A percentile compares a stretch with the other conserved stretches of the same genome.
These are phyloP conservation scores for Sporopachydermia lactativora DNA, from an alignment of 805 yeast species.

Conservation along the genomic window DNA sequence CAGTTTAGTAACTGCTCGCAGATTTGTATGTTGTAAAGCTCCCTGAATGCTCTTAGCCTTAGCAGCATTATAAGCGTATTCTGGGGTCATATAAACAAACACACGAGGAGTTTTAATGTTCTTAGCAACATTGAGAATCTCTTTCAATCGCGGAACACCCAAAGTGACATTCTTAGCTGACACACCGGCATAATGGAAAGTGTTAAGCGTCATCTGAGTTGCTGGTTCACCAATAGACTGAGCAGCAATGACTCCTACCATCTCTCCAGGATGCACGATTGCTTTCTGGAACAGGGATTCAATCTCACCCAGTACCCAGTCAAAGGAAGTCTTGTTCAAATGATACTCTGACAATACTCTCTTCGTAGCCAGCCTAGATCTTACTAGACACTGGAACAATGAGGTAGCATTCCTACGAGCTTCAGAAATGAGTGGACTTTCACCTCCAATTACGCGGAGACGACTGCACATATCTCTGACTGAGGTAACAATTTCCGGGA, in stretches of 20 bases:
- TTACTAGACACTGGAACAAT: conserved; percentile 78
- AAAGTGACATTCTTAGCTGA: conserved; percentile 91
- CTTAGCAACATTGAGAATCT: conserved; percentile 95
- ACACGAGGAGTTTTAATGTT: conserved; percentile 98
- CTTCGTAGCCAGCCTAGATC: conserved; percentile 85
- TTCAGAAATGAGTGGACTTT: conserved; percentile 53
- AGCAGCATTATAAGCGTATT: conserved; percentile 77
- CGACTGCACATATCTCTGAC: conserved; percentile 57
- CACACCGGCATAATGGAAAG: conserved; percentile 98
- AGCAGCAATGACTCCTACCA: conserved; percentile 97
- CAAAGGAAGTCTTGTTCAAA: conserved; percentile 72
- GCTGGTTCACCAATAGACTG: conserved; percentile 98
- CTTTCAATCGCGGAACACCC: conserved; percentile 97
- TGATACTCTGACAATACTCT: conserved; percentile 87
- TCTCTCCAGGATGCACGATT: conserved; percentile 91
- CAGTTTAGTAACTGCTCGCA: conserved; percentile 91
- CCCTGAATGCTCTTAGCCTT: conserved; percentile 91
- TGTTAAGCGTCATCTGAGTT: conserved; percentile 93
- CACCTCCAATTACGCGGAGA: conserved; percentile 72
- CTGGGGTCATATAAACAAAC: conserved; percentile 80
- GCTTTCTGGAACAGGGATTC: conserved; percentile 89
- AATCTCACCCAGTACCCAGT: conserved; percentile 92
- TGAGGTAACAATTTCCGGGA: conserved; percentile 62
- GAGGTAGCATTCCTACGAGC: conserved; percentile 89
- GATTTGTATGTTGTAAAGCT: conserved; percentile 91